Conservation (phyloP, 2,329 filamentous ascomycete genomes). For the Fusarium buxicola region DNA sequence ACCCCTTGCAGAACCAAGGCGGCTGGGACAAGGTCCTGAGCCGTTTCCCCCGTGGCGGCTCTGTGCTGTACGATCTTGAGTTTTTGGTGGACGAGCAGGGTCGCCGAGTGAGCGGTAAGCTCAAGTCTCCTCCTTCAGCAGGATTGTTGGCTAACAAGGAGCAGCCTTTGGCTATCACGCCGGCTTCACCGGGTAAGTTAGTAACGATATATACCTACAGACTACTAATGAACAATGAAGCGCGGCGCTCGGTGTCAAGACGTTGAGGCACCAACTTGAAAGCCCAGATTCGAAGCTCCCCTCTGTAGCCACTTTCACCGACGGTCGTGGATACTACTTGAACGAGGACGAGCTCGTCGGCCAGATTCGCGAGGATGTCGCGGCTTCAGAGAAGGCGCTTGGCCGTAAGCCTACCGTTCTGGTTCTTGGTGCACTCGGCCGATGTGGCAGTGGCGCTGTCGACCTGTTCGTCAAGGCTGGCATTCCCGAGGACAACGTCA, state of each 20-base stretch:
- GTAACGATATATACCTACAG: too few relatives aligned
- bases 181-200: slow-evolving; percentile 69
- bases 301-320: slow-evolving; percentile 48
- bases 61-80: slow-evolving; percentile 80
- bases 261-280: slow-evolving; percentile 85
- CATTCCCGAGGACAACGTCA: slow-evolving; percentile 59
- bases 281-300: slow-evolving; percentile 76
- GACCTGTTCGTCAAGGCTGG: slow-evolving; percentile 82
- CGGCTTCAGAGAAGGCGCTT: slow-evolving; percentile 78
- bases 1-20: slow-evolving; percentile 80
- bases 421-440: slow-evolving; percentile 85
- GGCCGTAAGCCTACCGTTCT: slow-evolving; percentile 78
- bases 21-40: slow-evolving; percentile 85
- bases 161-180: slow-evolving; percentile 76
- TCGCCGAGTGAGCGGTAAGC: slow-evolving; percentile 20
- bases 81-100: slow-evolving; percentile 75
- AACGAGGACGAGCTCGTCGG: slow-evolving; percentile 72
- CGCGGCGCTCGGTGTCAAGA: slow-evolving; percentile 79
- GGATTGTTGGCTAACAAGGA: too few relatives aligned
- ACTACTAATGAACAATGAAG: slow-evolving; percentile 41
- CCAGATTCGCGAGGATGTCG: slow-evolving; percentile 55
- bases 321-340: slow-evolving; percentile 72
- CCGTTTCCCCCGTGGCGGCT: slow-evolving; percentile 76
- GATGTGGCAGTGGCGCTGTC: slow-evolving; percentile 87
- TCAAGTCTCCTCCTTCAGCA: too few relatives aligned